Evolutionary conservation across 2,329 filamentous ascomycete species (phyloP).

Genomic region (Mollisia scopiformis): DNA sequence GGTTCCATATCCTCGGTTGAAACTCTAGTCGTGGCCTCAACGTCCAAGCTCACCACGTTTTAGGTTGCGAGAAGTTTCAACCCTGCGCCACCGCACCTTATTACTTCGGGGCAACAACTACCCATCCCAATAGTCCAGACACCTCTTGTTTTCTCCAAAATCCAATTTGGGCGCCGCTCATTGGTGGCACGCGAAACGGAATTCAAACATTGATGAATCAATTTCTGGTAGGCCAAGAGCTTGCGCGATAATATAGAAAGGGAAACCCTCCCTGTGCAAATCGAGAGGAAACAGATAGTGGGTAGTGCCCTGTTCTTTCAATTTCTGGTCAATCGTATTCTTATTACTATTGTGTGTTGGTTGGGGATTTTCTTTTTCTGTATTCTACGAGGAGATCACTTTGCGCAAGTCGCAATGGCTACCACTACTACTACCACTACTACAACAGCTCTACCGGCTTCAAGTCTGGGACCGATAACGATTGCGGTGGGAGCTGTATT

Average conservation of each 20-base stretch:
- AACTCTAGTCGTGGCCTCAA: neutral
- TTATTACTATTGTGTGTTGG: neutral
- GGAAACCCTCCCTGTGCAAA: neutral
- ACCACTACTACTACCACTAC: neutral
- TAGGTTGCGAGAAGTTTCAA: conserved; percentile 5
- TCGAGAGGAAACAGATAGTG: neutral
- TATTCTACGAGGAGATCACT: neutral
- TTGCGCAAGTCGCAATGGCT: neutral
- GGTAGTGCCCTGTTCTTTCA: neutral
- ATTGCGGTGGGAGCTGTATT: conserved; percentile 15
- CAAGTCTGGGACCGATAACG: conserved; percentile 6
- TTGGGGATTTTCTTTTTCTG: no score
- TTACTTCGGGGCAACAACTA: neutral
- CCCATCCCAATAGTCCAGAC: neutral
- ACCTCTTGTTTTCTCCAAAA: neutral
- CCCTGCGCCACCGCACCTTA: neutral
- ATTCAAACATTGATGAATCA: conserved; percentile 2
- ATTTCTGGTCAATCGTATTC: neutral
- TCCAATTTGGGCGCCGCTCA: neutral
- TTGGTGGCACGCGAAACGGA: no score
- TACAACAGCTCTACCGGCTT: neutral
- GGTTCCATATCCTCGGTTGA: neutral
- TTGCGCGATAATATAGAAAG: neutral
- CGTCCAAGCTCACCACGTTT: neutral
- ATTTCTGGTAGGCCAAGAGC: neutral